Evolutionary conservation across 2,329 filamentous ascomycete genomes (phyloP), one percentile per base, ranked within the genome.

Genomic region (Cladosporium halotolerans): DNA sequence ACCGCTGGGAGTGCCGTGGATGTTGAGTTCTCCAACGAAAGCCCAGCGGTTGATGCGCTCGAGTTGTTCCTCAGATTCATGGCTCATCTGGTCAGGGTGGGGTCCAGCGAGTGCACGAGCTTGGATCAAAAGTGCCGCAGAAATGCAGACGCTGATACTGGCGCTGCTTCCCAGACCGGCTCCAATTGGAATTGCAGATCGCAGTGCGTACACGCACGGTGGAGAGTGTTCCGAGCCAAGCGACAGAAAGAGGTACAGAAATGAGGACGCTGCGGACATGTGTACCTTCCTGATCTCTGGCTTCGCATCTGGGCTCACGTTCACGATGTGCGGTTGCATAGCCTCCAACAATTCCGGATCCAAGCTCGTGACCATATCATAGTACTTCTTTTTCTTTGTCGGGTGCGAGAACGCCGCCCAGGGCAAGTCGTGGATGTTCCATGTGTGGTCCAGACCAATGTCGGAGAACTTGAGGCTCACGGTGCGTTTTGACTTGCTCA

Each of bases 31-130:
- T 19, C 87, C 87, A 1, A 99, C 93, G 70, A 96, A 97, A 0
- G 93, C 91, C 93, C 95, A 99, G 57, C 88, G 82, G 71, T 99
- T 99, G 73, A 99, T 96, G 58, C 92, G 84, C 73, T 97, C 91
- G 31, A 97, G 80, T 68, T 99, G 92, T 41, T 90, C 72, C 55
- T 88, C 84, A n/a, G 89, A 89, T 72, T 99, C 93, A 52, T 89
- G 84, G 0, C 83, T 73, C 3, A 90, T 89, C 70, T 97, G 92
- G 63, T 97, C 92, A 0, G 88, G 88, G 67, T 97, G 92, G 1
- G 93, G 93, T 0, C 90, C 90, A 1, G 89, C 86, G 5, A 99
- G 78, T 2, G 91, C 89, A 48, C 91, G 86, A 58, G 95, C 86
- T 70, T 97, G 93, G 3, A 69, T 50, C 10, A 97, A 79, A 13